phyloP scores from a whole-genome alignment of 2,329 filamentous ascomycete species.

The Acrocalymma vagum region DNA sequence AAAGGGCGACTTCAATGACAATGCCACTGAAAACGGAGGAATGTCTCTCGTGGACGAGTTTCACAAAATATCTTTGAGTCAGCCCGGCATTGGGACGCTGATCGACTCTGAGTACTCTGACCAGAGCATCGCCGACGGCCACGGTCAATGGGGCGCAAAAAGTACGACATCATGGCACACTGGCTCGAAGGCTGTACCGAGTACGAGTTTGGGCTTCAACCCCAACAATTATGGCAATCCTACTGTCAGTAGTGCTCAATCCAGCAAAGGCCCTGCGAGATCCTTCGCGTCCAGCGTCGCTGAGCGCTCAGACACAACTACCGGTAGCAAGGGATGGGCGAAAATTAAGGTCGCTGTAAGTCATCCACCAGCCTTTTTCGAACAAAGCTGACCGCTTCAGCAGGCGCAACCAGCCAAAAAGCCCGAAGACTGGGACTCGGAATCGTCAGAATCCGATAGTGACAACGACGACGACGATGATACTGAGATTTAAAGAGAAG shows the following conservation, averaged over 20 bases:
- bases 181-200: constrained; percentile 14
- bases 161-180: constrained; percentile 35
- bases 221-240: constrained; percentile 28
- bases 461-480: constrained; percentile 48
- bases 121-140: constrained; percentile 7
- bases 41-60: constrained; percentile 25
- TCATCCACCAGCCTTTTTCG: constrained; percentile 1
- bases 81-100: constrained; percentile 18
- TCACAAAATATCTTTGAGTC: constrained; percentile 21
- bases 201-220: constrained; percentile 25
- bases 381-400: constrained; percentile 6
- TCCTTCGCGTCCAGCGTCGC: constrained; percentile 34
- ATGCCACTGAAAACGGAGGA: constrained; percentile 19
- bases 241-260: constrained; percentile 11
- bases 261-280: constrained; percentile 19
- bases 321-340: constrained; percentile 28
- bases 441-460: constrained; percentile 54
- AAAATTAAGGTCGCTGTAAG: constrained; percentile 42
- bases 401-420: constrained; percentile 35
- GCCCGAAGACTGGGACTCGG: constrained; percentile 55
- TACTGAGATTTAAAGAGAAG: constrained; percentile 37
- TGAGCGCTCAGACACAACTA: constrained; percentile 27
- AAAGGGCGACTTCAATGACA: constrained; percentile 20
- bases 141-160: constrained; percentile 21
- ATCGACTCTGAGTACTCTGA: constrained; percentile 29